Conservation (phyloP, 179 eudicot species). For the Sideroxylon spinosum region DNA sequence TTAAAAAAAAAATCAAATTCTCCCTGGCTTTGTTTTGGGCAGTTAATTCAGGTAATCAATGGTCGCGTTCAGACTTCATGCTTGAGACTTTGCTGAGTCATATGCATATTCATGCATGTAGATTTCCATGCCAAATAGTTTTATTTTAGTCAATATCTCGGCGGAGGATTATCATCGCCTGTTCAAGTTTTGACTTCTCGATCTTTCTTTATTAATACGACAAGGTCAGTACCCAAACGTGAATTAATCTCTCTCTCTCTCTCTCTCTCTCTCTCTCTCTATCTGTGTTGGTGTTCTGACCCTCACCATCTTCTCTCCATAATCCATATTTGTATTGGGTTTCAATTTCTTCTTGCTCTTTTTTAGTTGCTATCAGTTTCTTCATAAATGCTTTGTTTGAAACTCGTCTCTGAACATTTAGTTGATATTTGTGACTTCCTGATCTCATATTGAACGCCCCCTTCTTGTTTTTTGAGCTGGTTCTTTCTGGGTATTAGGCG, state of each 20-base stretch:
- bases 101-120: background rate
- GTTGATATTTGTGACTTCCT: background rate
- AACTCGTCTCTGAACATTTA: background rate
- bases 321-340: background rate
- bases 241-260: background rate
- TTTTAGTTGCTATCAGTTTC: background rate
- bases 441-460: background rate
- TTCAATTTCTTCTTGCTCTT: background rate
- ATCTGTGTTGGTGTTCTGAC: background rate
- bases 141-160: background rate
- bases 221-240: background rate
- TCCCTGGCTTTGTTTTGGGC: background rate
- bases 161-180: background rate
- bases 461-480: background rate
- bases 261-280: no score
- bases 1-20: no score
- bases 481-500: background rate
- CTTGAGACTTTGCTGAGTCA: background rate
- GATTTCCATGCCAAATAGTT: constrained; percentile 16
- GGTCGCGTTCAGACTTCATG: constrained; percentile 5
- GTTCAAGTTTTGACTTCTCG: no score
- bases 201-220: background rate
- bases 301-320: background rate
- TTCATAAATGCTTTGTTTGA: background rate
- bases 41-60: constrained; percentile 10